Percentiles rank a stretch among this genome's conserved stretches.
Conservation (phyloP, 2,329 filamentous ascomycete genomes). For the Pyrenochaeta sp. region DNA sequence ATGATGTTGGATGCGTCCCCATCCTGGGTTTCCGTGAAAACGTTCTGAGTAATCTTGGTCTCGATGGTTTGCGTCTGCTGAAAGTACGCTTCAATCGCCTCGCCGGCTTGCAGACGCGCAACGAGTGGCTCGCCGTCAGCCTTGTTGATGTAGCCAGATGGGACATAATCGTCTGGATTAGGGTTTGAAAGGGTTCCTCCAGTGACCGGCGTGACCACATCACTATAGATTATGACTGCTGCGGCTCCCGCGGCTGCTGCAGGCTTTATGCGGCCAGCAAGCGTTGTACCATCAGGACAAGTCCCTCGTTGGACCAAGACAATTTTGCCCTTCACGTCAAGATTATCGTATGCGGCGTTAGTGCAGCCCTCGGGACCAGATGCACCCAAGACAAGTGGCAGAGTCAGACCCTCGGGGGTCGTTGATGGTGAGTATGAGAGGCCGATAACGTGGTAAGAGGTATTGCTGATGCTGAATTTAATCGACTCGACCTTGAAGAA, state of each 20-base stretch:
- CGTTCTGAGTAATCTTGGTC: slow-evolving; percentile 58
- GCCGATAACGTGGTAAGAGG: slow-evolving; percentile 50
- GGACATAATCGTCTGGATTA: slow-evolving; percentile 45
- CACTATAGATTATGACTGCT: slow-evolving; percentile 54
- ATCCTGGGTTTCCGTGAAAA: slow-evolving; percentile 50
- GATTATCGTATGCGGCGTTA: slow-evolving; percentile 44
- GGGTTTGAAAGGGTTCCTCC: slow-evolving; percentile 51
- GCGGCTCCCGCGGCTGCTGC: slow-evolving; percentile 51
- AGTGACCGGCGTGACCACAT: slow-evolving; percentile 47
- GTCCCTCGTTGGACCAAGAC: slow-evolving; percentile 52
- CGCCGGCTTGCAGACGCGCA: slow-evolving; percentile 50
- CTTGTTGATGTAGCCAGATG: slow-evolving; percentile 53
- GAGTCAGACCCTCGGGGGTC: slow-evolving; percentile 53
- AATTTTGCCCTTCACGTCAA: slow-evolving; percentile 52
- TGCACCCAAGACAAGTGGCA: slow-evolving; percentile 51
- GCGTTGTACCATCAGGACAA: slow-evolving; percentile 53
- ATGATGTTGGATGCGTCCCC: slow-evolving; percentile 48
- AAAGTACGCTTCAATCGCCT: slow-evolving; percentile 51
- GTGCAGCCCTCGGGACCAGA: slow-evolving; percentile 51
- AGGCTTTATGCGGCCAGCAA: slow-evolving; percentile 50
- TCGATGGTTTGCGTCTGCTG: slow-evolving; percentile 57
- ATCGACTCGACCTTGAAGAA: slow-evolving; percentile 54
- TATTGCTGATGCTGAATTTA: slow-evolving; percentile 48
- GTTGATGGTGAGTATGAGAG: slow-evolving; percentile 60
- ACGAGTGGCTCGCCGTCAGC: slow-evolving; percentile 53